Conservation (phyloP, 495 filamentous ascomycete species). For the Symbiotaphrina buchneri region DNA sequence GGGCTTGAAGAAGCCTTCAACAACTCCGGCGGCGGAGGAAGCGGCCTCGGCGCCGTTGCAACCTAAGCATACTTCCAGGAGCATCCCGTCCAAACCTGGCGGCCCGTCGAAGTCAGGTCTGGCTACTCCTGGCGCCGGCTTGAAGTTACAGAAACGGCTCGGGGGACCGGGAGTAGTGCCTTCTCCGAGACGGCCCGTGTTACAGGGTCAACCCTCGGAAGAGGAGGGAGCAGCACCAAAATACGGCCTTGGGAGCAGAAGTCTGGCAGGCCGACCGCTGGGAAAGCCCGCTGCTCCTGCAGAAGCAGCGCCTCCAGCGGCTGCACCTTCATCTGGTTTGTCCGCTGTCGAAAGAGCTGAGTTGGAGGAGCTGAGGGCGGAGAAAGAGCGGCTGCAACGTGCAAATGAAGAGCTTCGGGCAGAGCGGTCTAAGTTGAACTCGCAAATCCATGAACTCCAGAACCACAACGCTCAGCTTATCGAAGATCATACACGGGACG, state of each 20-base stretch:
- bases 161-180: conserved; percentile 31
- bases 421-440: conserved; percentile 49
- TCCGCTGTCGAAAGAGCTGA: conserved; percentile 65
- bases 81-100: conserved; percentile 37
- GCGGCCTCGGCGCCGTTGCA: conserved; percentile 22
- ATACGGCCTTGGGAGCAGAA: conserved; percentile 47
- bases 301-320: conserved; percentile 10
- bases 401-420: conserved; percentile 52
- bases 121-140: conserved; percentile 29
- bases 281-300: conserved; percentile 41
- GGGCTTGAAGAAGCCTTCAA: conserved; percentile 15
- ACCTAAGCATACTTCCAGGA: conserved; percentile 33
- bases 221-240: conserved; percentile 43
- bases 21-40: conserved; percentile 26
- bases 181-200: conserved; percentile 39
- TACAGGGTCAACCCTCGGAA: conserved; percentile 23
- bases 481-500: conserved; percentile 90
- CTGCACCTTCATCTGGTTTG: conserved; percentile 26
- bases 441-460: conserved; percentile 69
- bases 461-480: conserved; percentile 93
- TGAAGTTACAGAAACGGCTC: conserved; percentile 50
- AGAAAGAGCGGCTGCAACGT: conserved; percentile 53
- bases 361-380: conserved; percentile 64
- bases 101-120: conserved; percentile 44
- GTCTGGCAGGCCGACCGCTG: conserved; percentile 67